These are phyloP conservation scores for Fragosphaeria purpurea DNA, from an alignment of 2,329 filamentous ascomycete species.

Conservation along the genomic window DNA sequence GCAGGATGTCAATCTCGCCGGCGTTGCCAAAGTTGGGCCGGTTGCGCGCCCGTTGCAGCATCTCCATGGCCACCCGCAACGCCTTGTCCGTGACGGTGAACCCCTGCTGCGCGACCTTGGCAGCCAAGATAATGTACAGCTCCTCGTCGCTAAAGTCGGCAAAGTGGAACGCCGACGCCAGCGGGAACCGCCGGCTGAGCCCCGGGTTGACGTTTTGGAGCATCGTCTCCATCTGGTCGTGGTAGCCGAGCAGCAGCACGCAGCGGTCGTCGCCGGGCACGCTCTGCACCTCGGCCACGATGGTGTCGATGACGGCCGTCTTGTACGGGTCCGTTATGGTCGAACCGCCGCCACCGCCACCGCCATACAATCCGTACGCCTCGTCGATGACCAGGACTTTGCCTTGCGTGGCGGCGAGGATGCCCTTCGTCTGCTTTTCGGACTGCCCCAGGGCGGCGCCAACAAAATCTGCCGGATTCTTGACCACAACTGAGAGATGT, in stretches of 20 bases:
- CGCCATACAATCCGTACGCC: constrained; percentile 55
- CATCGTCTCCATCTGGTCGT: constrained; percentile 60
- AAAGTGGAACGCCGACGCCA: constrained; percentile 55
- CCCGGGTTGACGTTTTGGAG: constrained; percentile 67
- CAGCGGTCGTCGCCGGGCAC: constrained; percentile 62
- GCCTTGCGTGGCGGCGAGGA: constrained; percentile 54
- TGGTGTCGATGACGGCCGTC: constrained; percentile 59
- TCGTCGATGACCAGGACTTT: constrained; percentile 77
- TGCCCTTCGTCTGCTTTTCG: constrained; percentile 61
- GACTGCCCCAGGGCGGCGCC: constrained; percentile 54
- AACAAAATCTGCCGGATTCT: constrained; percentile 66
- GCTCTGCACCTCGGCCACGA: constrained; percentile 64
- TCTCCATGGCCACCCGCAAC: constrained; percentile 44
- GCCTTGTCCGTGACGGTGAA: constrained; percentile 43
- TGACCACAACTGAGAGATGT: constrained; percentile 44
- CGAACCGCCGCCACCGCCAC: constrained; percentile 9
- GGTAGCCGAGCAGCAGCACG: constrained; percentile 61
- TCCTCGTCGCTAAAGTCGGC: constrained; percentile 55
- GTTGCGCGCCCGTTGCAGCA: constrained; percentile 52
- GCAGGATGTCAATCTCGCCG: constrained; percentile 61
- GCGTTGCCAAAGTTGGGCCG: constrained; percentile 62
- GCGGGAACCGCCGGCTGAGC: constrained; percentile 53
- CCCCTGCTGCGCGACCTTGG: constrained; percentile 50
- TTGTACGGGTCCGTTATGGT: constrained; percentile 35
- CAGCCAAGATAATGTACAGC: constrained; percentile 46